Base-by-base conservation (phyloP, 2,329 filamentous ascomycete species). In the Aspergillus sp. region DNA sequence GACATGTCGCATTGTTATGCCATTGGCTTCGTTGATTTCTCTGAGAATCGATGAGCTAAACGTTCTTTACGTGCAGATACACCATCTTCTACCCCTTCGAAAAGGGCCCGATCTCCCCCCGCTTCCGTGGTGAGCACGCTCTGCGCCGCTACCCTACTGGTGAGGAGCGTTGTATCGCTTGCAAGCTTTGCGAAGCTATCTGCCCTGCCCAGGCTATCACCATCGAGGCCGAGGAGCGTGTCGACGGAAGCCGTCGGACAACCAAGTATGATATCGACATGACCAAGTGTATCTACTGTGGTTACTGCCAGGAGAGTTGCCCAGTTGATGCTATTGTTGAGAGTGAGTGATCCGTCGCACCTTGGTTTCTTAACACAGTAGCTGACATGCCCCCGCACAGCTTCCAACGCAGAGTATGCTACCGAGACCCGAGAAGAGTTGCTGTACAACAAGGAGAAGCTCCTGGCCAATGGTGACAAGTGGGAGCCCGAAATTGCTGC, bases 221-320 rank as follows among this genome's bases (percentile, higher is more conserved):
- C 42, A 98, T 98, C 61, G 93, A 98, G 75, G 93, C 93, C 45
- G 93, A 98, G 71, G 93, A 98, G 78, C 90, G 93, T 66, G 88
- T 88, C 64, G 93, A 98, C 62, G 93, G 93, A 52, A 94, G 88
- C 64, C 84, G 93, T 71, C 83, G 93, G 66, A 98, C 93, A 40
- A 96, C 91, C 47, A 84, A 91, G 67, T 98, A 98, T 74, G 93
- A 98, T 69, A 96, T 98, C 66, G 93, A 98, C 74, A 98, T 98
- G 93, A 97, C 93, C 64, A 98, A 98, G 80, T 98, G 93, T 76
- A 98, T 98, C 72, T 98, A 97, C 82, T 97, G 93, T 70, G 93
- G 93, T 40, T 94, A 95, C 76, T 97, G 93, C 81, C 91, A 96
- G 76, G 93, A 98, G 77, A 95, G 88, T 54, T 98, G 93, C 75